Conservation (phyloP, 2,329 filamentous ascomycete species). For the Hypoxylon sp. region DNA sequence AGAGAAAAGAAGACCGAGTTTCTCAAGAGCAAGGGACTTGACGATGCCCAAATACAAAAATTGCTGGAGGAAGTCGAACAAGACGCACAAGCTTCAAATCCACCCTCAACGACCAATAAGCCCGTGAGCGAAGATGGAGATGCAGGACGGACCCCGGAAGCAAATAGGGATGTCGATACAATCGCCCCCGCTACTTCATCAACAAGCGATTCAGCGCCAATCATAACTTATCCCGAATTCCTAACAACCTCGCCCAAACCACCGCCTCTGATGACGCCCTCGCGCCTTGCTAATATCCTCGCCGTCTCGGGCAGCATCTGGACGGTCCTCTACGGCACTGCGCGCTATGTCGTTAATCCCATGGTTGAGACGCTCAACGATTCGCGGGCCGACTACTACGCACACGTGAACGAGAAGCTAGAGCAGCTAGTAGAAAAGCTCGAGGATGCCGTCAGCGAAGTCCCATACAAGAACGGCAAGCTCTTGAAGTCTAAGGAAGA, state of each 20-base stretch:
- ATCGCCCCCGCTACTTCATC: constrained; percentile 40
- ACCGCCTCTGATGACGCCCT: constrained; percentile 74
- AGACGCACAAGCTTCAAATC: constrained; percentile 30
- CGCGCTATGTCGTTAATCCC: constrained; percentile 76
- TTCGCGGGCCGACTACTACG: constrained; percentile 68
- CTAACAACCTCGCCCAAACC: constrained; percentile 69
- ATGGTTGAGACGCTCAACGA: constrained; percentile 69
- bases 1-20: constrained; percentile 82
- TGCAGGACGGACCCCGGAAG: background rate
- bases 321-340: constrained; percentile 78
- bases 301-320: constrained; percentile 71
- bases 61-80: constrained; percentile 64
- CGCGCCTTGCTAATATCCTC: constrained; percentile 70
- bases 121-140: constrained; percentile 11
- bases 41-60: constrained; percentile 74
- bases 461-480: constrained; percentile 63
- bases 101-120: constrained; percentile 17
- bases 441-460: constrained; percentile 71
- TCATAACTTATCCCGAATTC: constrained; percentile 80
- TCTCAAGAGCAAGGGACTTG: constrained; percentile 81
- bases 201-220: constrained; percentile 66
- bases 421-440: constrained; percentile 65
- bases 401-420: constrained; percentile 63
- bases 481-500: constrained; percentile 42
- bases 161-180: constrained; percentile 12